phyloP scores from a whole-genome alignment of 169 alveolate genomes.

The Cryptosporidium ubiquitum region DNA sequence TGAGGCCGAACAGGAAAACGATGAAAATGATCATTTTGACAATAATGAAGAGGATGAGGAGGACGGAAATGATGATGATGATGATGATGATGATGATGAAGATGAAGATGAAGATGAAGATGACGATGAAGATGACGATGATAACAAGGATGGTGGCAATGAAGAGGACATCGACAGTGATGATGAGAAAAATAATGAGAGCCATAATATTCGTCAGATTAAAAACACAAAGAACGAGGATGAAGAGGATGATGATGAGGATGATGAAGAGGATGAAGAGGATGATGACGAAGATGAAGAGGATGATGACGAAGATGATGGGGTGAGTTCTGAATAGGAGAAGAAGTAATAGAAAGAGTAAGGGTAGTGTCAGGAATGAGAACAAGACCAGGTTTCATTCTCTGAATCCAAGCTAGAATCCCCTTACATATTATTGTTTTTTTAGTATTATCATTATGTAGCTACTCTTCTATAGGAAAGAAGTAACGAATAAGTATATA shows the following conservation, averaged over 20 bases:
- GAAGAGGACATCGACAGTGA: constrained; percentile 5
- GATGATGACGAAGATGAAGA: background rate
- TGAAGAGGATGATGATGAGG: background rate
- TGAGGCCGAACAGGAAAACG: constrained; percentile 13
- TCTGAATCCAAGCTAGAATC: background rate
- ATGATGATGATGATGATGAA: constrained; percentile 1
- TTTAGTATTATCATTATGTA: too few species aligned
- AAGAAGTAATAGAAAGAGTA: too few species aligned
- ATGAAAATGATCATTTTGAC: background rate
- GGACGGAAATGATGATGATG: background rate
- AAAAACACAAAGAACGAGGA: background rate
- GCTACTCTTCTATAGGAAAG: background rate
- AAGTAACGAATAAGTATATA: background rate
- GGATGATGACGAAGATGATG: background rate
- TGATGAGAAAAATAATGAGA: background rate
- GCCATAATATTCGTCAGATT: background rate
- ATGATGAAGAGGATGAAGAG: background rate
- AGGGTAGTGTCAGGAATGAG: too few species aligned
- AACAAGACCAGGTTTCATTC: too few species aligned
- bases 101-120: background rate
- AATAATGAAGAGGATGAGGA: constrained; percentile 20
- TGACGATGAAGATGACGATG: background rate
- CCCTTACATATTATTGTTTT: too few species aligned
- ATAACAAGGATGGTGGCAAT: background rate
- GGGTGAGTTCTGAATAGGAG: background rate